Conservation (phyloP, 2,329 filamentous ascomycete species). For the Aspergillus chevalieri region DNA sequence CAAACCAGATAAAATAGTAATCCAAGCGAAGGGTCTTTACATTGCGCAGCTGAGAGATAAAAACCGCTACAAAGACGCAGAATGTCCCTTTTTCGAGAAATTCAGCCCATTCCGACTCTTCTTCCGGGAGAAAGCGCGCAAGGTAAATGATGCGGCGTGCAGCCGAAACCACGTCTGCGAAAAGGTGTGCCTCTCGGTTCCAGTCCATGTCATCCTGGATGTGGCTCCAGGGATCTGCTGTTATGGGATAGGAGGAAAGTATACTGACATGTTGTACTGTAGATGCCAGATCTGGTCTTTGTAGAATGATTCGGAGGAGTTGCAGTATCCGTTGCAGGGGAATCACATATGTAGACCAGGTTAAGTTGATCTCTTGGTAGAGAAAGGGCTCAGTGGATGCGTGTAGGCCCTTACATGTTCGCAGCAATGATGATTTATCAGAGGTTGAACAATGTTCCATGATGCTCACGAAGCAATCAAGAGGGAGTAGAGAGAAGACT, state of each 20-base stretch:
- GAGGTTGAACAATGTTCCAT: too few relatives aligned
- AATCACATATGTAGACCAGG: not conserved
- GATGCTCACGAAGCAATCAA: too few relatives aligned
- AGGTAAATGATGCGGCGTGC: not conserved
- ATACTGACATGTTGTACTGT: not conserved
- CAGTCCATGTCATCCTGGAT: not conserved
- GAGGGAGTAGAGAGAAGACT: too few relatives aligned
- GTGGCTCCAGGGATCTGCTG: not conserved
- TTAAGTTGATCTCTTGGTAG: not conserved
- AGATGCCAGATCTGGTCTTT: not conserved
- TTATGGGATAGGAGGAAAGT: not conserved
- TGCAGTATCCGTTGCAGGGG: not conserved
- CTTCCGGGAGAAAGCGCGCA: not conserved
- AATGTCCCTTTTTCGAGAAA: not conserved
- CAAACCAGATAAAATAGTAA: not conserved
- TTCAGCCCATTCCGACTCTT: not conserved
- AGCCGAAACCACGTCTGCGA: not conserved
- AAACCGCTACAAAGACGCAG: not conserved
- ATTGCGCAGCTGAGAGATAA: not conserved
- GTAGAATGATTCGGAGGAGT: not conserved
- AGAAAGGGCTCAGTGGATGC: not conserved
- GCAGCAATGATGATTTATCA: too few relatives aligned
- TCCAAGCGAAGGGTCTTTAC: not conserved
- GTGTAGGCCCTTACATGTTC: not conserved
- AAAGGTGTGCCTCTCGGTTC: not conserved